A percentile compares a stretch with the other conserved stretches of the same genome.
phyloP scores from a whole-genome alignment of 2,329 filamentous ascomycete genomes.

The Penicillium aurantiogriseum region DNA sequence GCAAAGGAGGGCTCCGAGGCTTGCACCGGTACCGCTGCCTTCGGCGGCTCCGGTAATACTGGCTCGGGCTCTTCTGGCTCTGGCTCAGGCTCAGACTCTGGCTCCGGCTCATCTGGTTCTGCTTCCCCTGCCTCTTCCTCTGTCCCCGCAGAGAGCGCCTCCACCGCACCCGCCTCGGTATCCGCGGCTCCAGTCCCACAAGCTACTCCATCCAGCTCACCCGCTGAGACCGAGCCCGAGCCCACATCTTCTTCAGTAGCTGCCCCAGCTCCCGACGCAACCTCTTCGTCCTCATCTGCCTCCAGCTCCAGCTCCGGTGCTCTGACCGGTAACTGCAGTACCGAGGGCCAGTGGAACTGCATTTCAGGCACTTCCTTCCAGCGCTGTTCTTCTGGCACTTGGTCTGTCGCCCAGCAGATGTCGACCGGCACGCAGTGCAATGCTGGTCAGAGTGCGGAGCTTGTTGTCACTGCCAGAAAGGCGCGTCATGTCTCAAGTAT shows the following conservation, averaged over 20 bases:
- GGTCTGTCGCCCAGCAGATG: slow-evolving; percentile 52
- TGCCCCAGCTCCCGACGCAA: background rate
- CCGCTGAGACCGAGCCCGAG: slow-evolving; percentile 1
- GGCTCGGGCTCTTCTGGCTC: slow-evolving; percentile 19
- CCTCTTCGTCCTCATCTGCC: background rate
- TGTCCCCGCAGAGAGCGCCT: background rate
- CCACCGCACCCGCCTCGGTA: background rate
- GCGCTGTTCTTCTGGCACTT: slow-evolving; percentile 60
- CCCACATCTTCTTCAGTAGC: background rate
- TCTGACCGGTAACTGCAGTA: slow-evolving; percentile 48
- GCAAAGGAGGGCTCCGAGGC: slow-evolving; percentile 28
- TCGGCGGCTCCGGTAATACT: slow-evolving; percentile 33
- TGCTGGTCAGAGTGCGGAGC: slow-evolving; percentile 32
- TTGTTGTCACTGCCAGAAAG: slow-evolving; percentile 29
- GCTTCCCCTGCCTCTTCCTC: slow-evolving; percentile 2
- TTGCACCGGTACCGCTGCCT: slow-evolving; percentile 34
- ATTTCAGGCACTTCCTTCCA: slow-evolving; percentile 58
- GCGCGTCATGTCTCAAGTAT: slow-evolving; percentile 28
- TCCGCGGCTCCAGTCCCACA: slow-evolving; percentile 6
- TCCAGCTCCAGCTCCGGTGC: slow-evolving; percentile 31
- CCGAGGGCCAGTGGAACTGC: slow-evolving; percentile 61
- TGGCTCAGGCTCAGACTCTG: slow-evolving; percentile 10
- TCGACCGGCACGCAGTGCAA: slow-evolving; percentile 56
- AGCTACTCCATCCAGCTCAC: slow-evolving; percentile 2
- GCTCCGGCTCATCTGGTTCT: slow-evolving; percentile 7